Evolutionary conservation across 192 early-diverging fungal genomes (phyloP), one percentile per base, ranked within the genome.

Genomic region (Thamnidium elegans): DNA sequence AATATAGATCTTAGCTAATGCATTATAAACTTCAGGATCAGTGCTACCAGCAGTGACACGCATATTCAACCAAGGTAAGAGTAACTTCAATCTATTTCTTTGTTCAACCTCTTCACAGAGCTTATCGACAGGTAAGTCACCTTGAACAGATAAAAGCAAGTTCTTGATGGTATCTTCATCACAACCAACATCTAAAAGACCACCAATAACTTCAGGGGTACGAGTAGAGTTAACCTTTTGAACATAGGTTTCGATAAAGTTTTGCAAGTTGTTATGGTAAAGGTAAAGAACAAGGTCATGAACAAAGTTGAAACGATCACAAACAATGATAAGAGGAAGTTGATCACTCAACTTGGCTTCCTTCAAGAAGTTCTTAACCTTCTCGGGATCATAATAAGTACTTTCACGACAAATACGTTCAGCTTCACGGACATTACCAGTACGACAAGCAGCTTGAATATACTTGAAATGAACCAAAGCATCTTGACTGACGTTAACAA

Each of bases 241-340:
- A n/a, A 99, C 97, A 68, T 99, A 99, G 17, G 95, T 89, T 79
- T 98, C 97, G 71, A 99, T 97, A 79, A 93, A 98, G 82, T 96
- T 95, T 75, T 83, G 89, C 68, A 93, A 73, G 60, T 89, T 89
- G 79, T 94, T 94, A 62, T 96, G 93, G 81, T 97, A 97, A 71
- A 99, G 78, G 54, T 92, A 96, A 34, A 99, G 84, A 7, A 99
- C 92, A 26, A 99, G 80, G 65, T 99, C 97, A 68, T 99, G 96
- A 42, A 99, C 96, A 84, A 90, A 99, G 77, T 92, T 87, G 70
- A 90, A 94, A 51, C 97, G 89, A 73, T 99, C 97, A 80, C 97
- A 99, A 32, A 99, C 97, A 69, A 97, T 95, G 62, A 99, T 99
- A 62, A 99, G 77, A 20, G 97, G 97, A 56, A 99, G 84, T 75